Percentiles rank a stretch among this genome's conserved stretches.
Conservation (phyloP, 306 rosid species). For the Vigna trinervia region DNA sequence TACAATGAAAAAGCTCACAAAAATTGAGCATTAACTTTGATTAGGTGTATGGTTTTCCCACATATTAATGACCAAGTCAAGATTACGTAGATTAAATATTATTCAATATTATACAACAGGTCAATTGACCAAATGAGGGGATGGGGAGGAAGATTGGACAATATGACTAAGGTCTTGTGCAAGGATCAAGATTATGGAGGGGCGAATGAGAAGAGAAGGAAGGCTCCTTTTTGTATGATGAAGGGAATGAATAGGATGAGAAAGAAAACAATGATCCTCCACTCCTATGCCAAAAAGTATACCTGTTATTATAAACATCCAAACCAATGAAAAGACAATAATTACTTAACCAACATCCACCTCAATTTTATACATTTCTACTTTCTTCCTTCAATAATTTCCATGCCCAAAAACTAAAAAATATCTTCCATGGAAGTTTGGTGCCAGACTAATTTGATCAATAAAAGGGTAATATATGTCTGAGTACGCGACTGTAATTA, state of each 20-base stretch:
- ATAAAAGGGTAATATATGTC: constrained; percentile 2
- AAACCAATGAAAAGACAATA: constrained; percentile 11
- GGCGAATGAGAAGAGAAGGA: constrained; percentile 4
- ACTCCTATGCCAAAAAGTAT: background rate
- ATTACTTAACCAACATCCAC: background rate
- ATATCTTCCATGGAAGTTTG: constrained; percentile 24
- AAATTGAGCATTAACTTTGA: constrained; percentile 18
- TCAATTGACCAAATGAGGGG: constrained; percentile 6
- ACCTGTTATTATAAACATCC: constrained; percentile 10
- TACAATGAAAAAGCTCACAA: constrained; percentile 7
- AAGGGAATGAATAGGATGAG: background rate
- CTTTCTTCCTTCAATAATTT: background rate
- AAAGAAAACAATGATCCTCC: constrained; percentile 33
- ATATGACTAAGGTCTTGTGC: constrained; percentile 10
- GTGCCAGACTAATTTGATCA: constrained; percentile 34
- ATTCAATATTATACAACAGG: background rate
- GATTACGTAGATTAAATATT: background rate
- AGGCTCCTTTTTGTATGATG: background rate
- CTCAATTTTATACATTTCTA: constrained; percentile 4
- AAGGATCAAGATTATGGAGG: constrained; percentile 2
- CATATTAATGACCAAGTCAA: constrained; percentile 29
- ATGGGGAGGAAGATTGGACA: background rate
- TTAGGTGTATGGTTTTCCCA: background rate
- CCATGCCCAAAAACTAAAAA: constrained; percentile 28
- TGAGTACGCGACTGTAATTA: background rate